Evolutionary conservation across 768 basidiomycete genomes (phyloP).

Genomic region (Phylloporus arenicola): DNA sequence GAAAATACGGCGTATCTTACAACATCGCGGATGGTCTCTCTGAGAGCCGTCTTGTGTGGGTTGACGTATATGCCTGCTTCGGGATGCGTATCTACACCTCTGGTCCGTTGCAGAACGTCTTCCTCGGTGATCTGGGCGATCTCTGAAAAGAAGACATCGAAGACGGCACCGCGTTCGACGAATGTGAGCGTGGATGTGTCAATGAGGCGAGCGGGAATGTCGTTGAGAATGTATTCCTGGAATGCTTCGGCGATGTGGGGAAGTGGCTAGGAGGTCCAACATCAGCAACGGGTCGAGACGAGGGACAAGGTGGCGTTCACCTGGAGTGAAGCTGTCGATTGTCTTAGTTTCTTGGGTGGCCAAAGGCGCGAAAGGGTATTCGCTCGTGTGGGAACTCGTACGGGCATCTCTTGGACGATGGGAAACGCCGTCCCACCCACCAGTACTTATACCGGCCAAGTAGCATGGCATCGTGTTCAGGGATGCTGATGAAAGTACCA

Average conservation of each 20-base stretch:
- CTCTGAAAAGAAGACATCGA: slow-evolving; percentile 13
- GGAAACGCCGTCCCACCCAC: not conserved
- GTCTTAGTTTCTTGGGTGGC: not conserved
- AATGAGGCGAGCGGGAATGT: slow-evolving; percentile 24
- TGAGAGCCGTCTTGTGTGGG: slow-evolving; percentile 9
- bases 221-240: slow-evolving; percentile 18
- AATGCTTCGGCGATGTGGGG: slow-evolving; percentile 11
- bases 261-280: not conserved
- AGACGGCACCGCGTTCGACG: slow-evolving; percentile 18
- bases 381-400: not conserved
- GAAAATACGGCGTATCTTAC: slow-evolving; percentile 23
- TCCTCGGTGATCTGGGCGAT: slow-evolving; percentile 17
- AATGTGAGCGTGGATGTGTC: slow-evolving; percentile 19
- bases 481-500: not conserved
- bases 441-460: slow-evolving; percentile 5
- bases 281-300: not conserved
- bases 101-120: slow-evolving; percentile 4
- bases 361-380: slow-evolving; percentile 1
- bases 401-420: not conserved
- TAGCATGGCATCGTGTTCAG: not conserved
- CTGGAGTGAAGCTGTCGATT: not conserved
- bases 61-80: slow-evolving; percentile 15
- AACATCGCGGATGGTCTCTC: slow-evolving; percentile 14
- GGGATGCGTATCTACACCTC: slow-evolving; percentile 1
- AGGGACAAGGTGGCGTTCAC: not conserved